Evolutionary conservation across 192 early-diverging fungal genomes (phyloP), one percentile per base, ranked within the genome.

Genomic region (Cetraspora pellucida): DNA sequence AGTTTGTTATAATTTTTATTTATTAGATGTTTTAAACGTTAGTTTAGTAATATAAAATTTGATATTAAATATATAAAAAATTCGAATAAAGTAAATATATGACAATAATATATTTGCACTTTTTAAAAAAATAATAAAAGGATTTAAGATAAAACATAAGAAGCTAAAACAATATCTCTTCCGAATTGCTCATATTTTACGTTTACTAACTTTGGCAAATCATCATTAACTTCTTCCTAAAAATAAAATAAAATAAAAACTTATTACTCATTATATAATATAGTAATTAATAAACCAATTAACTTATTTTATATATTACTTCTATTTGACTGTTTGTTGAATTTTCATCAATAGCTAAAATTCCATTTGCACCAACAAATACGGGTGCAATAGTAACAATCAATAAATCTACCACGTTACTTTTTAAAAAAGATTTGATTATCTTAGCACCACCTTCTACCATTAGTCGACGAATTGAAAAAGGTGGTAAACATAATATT

Each of bases 381-480:
- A 84, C 64, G 2, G 94, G 95, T 0, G 93, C 90, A 72, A 93
- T 83, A 4, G 95, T 96, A 31, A 95, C 68, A 27, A 95, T 78
- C 37, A 90, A 73, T 28, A 78, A 78, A 74, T 91, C 84, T 14
- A 88, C 78, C 4, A 81, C 49, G 2, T 77, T 72, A 27, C 68
- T 78, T 49, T 64, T 74, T 73, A 95, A 67, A 74, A 92, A 92
- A 9, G 87, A 80, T 10, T 88, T 81, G 52, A 97, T 95, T 4
- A 97, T 81, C 27, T 79, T 79, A 0, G 93, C 90, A 25, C 95
- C 95, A 45, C 95, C 95, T 87, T 97, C 95, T 10, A 97, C 91
- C 95, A 97, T 97, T 47, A 97, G 61, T 6, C 80, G 72, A 10
- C 69, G 44, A 27, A 94, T 87, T 81, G 54, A 78, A 28, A 71